A percentile compares a stretch with the other conserved stretches of the same genome.
Conservation (phyloP, 164 flowering plant species). For the Vitis labrusca region DNA sequence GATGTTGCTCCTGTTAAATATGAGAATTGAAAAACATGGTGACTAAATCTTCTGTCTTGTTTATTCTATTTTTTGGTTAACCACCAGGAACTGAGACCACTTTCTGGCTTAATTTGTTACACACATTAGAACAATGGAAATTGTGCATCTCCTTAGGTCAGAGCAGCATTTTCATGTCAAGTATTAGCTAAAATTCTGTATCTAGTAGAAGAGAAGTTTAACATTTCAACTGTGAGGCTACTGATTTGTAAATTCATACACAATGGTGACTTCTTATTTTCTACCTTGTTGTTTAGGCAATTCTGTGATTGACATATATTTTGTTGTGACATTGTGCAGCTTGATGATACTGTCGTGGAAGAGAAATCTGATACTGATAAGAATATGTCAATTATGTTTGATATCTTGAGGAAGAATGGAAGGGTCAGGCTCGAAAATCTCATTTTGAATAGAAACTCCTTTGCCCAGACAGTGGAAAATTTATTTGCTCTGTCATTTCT, state of each 20-base stretch:
- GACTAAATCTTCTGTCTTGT: not conserved
- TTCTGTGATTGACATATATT: not conserved
- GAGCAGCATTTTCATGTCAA: not conserved
- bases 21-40: not conserved
- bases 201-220: not conserved
- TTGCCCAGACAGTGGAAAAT: slow-evolving; percentile 91
- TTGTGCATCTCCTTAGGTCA: not conserved
- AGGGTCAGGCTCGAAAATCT: slow-evolving; percentile 62
- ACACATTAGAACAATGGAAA: not conserved
- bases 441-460: slow-evolving; percentile 65
- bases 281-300: not conserved
- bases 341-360: slow-evolving; percentile 41
- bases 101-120: too few species aligned
- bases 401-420: slow-evolving; percentile 56
- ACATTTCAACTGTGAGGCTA: not conserved
- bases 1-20: not conserved
- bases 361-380: slow-evolving; percentile 80
- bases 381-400: slow-evolving; percentile 80
- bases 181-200: not conserved
- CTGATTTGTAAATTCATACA: not conserved
- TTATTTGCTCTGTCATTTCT: slow-evolving; percentile 87
- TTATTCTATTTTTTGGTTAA: not conserved
- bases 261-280: not conserved
- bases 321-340: slow-evolving; percentile 54
- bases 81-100: not conserved